A percentile compares a stretch with the other conserved stretches of the same genome.
phyloP scores from a whole-genome alignment of 2,329 filamentous ascomycete genomes.

The Didymella lethalis region DNA sequence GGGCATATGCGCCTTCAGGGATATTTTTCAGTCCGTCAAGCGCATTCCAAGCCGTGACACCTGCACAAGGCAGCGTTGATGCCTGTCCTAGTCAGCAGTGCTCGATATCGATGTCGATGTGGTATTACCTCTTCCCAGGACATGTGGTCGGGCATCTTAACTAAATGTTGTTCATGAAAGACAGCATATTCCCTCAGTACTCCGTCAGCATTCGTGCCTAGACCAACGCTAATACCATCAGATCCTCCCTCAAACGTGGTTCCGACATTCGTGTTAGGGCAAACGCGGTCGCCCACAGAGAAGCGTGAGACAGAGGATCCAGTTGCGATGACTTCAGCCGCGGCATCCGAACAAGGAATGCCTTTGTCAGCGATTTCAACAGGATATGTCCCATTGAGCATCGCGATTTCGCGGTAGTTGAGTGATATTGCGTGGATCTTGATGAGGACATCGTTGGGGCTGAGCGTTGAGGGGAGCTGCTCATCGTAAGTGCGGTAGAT shows the following conservation, averaged over 20 bases:
- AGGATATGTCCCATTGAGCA: slow-evolving; percentile 32
- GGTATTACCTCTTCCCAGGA: slow-evolving; percentile 38
- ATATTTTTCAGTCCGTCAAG: slow-evolving; percentile 27
- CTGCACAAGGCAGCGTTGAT: slow-evolving; percentile 35
- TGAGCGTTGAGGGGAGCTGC: slow-evolving; percentile 25
- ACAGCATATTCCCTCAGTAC: slow-evolving; percentile 38
- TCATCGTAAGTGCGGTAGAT: slow-evolving; percentile 17
- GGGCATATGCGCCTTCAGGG: slow-evolving; percentile 20
- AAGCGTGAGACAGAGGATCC: slow-evolving; percentile 30
- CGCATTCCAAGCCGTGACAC: slow-evolving; percentile 36
- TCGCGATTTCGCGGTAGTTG: slow-evolving; percentile 41
- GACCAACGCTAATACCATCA: slow-evolving; percentile 5
- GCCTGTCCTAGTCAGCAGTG: slow-evolving; percentile 15
- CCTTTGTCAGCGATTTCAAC: slow-evolving; percentile 19
- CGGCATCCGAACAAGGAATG: slow-evolving; percentile 36
- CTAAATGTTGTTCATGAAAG: slow-evolving; percentile 36
- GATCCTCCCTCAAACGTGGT: slow-evolving; percentile 26
- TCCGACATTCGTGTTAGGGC: slow-evolving; percentile 18
- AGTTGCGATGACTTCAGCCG: slow-evolving; percentile 35
- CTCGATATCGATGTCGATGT: neutral
- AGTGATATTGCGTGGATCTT: slow-evolving; percentile 39
- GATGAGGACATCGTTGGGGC: slow-evolving; percentile 31
- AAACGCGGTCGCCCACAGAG: slow-evolving; percentile 36
- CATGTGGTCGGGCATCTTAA: slow-evolving; percentile 33
- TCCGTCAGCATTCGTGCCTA: slow-evolving; percentile 26